Conservation (phyloP, 257 asterid genomes). For the Petunia secreta region DNA sequence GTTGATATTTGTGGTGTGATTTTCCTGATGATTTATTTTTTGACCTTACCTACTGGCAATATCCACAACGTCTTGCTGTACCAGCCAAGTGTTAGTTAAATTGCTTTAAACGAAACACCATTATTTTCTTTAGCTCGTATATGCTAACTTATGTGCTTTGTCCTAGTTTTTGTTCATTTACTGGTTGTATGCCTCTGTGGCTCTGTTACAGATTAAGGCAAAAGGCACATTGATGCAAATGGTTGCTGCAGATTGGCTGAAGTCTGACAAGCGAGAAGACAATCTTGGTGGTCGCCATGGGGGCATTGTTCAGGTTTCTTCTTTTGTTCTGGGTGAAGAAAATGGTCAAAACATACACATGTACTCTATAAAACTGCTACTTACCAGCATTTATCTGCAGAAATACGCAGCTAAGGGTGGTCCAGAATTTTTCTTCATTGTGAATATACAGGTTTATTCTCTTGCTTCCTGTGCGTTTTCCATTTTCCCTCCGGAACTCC, state of each 20-base stretch:
- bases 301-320: slow-evolving; percentile 85
- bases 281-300: slow-evolving; percentile 95
- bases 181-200: slow-evolving; percentile 21
- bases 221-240: slow-evolving; percentile 92
- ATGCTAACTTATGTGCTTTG: neutral
- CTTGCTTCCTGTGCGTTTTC: slow-evolving; percentile 25
- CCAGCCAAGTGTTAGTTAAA: neutral
- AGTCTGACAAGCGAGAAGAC: slow-evolving; percentile 96
- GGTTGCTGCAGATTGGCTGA: slow-evolving; percentile 99
- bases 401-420: slow-evolving; percentile 94
- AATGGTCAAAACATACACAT: slow-evolving; percentile 17
- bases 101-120: slow-evolving; percentile 22
- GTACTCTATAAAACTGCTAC: slow-evolving; percentile 32
- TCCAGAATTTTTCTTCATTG: slow-evolving; percentile 88
- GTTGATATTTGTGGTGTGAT: slow-evolving; percentile 1
- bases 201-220: slow-evolving; percentile 67
- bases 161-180: slow-evolving; percentile 28
- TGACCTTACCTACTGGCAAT: slow-evolving; percentile 1
- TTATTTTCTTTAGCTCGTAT: slow-evolving; percentile 14
- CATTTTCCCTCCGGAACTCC: neutral
- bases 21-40: slow-evolving; percentile 11
- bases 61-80: slow-evolving; percentile 5
- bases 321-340: slow-evolving; percentile 15
- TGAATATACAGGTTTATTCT: slow-evolving; percentile 79
- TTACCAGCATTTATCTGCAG: slow-evolving; percentile 44